A percentile compares a stretch with the other conserved stretches of the same genome.
Evolutionary conservation across 2,329 filamentous ascomycete genomes (phyloP).

Genomic region (Aulographum hederae): DNA sequence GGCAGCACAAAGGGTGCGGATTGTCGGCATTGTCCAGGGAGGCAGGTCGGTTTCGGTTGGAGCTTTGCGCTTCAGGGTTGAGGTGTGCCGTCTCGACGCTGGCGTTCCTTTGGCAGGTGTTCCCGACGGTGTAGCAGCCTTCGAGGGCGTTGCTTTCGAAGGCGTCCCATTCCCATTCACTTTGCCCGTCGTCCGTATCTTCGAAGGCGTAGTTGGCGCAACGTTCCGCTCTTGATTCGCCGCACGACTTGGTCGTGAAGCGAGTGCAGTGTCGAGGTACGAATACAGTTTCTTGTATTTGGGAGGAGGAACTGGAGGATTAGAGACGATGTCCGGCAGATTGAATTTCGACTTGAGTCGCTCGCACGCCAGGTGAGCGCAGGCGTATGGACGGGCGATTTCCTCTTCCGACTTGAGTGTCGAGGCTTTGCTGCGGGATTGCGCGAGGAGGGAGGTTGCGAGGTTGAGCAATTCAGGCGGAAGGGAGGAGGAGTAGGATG

Average conservation of each 20-base stretch:
- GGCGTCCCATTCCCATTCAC: neutral
- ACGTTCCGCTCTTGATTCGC: constrained; percentile 1
- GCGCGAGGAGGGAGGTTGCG: constrained; percentile 55
- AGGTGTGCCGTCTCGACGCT: neutral
- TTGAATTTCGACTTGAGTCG: constrained; percentile 63
- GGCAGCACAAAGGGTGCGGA: constrained; percentile 45
- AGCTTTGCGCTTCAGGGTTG: too few relatives aligned
- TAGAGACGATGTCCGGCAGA: constrained; percentile 56
- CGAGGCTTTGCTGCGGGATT: constrained; percentile 60
- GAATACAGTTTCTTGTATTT: constrained; percentile 71
- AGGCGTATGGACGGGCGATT: constrained; percentile 67
- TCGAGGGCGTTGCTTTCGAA: constrained; percentile 18
- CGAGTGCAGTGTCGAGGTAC: constrained; percentile 60
- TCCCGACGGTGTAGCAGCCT: constrained; percentile 26
- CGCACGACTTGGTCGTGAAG: constrained; percentile 1
- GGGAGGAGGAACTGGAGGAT: constrained; percentile 59
- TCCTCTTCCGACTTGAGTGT: constrained; percentile 74
- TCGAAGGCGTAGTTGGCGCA: neutral
- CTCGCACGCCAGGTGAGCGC: constrained; percentile 78
- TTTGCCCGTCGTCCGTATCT: neutral
- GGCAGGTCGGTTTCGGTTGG: too few relatives aligned
- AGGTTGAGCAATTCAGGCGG: constrained; percentile 54
- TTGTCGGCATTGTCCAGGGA: constrained; percentile 49
- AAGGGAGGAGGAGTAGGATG: constrained; percentile 48
- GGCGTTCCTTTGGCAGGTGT: constrained; percentile 12